phyloP scores from a whole-genome alignment of 2,329 filamentous ascomycete species.

The Fusarium coicis region DNA sequence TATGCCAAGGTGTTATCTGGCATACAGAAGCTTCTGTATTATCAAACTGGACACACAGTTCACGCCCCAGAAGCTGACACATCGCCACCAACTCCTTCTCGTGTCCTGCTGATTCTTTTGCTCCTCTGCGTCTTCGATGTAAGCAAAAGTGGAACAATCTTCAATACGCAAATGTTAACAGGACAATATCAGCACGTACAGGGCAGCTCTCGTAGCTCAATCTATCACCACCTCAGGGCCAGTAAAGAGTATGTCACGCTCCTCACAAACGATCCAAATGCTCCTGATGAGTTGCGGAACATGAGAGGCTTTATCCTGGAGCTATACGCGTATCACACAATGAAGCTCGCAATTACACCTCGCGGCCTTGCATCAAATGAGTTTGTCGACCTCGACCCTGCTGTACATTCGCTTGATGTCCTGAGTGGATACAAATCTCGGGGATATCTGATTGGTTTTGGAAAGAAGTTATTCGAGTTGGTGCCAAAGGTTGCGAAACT shows the following conservation, averaged over 20 bases:
- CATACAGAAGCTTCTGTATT: neutral
- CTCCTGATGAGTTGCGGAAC: neutral
- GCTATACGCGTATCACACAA: neutral
- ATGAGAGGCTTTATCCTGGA: conserved; percentile 1
- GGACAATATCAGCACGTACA: neutral
- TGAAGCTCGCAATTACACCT: conserved; percentile 1
- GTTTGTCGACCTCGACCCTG: neutral
- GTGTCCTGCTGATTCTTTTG: neutral
- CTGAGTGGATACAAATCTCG: neutral
- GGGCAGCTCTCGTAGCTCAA: neutral
- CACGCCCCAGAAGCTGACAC: neutral
- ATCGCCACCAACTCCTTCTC: neutral
- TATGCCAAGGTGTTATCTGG: neutral
- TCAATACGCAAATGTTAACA: neutral
- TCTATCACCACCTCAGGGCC: neutral
- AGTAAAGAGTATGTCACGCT: neutral
- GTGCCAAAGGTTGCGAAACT: neutral
- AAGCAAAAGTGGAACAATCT: fast-evolving
- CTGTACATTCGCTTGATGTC: neutral
- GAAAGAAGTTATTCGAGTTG: neutral
- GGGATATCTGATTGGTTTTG: neutral
- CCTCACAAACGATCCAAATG: neutral
- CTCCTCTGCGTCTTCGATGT: conserved; percentile 10
- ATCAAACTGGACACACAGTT: neutral
- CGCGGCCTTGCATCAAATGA: neutral